These are phyloP conservation scores for Pyrenopolyporus hunteri DNA, from an alignment of 495 filamentous ascomycete species.

Conservation along the genomic window DNA sequence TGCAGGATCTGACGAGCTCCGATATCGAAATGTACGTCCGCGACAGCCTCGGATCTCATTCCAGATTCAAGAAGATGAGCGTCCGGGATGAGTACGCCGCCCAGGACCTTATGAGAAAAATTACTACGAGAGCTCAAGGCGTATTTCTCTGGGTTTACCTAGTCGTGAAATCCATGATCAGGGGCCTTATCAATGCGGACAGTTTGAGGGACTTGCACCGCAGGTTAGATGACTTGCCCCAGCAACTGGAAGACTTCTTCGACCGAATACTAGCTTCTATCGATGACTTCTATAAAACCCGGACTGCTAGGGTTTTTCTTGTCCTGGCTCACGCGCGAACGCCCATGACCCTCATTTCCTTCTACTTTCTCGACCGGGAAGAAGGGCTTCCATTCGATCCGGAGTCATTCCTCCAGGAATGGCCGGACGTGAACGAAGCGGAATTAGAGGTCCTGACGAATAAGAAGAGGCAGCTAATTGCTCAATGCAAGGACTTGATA, in stretches of 20 bases:
- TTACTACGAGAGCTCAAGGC: slow-evolving; percentile 21
- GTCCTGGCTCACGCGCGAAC: background rate
- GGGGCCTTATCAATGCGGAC: slow-evolving; percentile 42
- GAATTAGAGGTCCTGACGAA: background rate
- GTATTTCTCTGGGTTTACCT: slow-evolving; percentile 54
- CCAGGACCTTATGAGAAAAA: background rate
- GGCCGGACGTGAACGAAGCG: background rate
- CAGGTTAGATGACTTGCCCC: slow-evolving; percentile 38
- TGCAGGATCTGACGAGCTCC: background rate
- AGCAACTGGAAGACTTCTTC: slow-evolving; percentile 40
- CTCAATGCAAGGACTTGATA: slow-evolving; percentile 5
- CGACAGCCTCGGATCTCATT: background rate
- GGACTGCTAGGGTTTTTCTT: background rate
- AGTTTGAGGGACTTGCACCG: slow-evolving; percentile 29
- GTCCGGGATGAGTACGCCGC: background rate
- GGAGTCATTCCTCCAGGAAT: background rate
- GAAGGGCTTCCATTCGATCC: slow-evolving; percentile 5
- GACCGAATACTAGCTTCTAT: slow-evolving; percentile 18
- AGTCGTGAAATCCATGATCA: slow-evolving; percentile 38
- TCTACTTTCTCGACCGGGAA: slow-evolving; percentile 1
- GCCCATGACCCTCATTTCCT: slow-evolving; percentile 1
- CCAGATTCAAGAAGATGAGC: background rate
- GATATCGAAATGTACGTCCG: slow-evolving; percentile 2
- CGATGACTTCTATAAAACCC: slow-evolving; percentile 2
- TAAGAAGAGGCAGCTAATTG: slow-evolving; percentile 3